A percentile compares a stretch with the other conserved stretches of the same genome.
These are phyloP conservation scores for Arthroderma sp. DNA, from an alignment of 2,329 filamentous ascomycete genomes.

Conservation along the genomic window DNA sequence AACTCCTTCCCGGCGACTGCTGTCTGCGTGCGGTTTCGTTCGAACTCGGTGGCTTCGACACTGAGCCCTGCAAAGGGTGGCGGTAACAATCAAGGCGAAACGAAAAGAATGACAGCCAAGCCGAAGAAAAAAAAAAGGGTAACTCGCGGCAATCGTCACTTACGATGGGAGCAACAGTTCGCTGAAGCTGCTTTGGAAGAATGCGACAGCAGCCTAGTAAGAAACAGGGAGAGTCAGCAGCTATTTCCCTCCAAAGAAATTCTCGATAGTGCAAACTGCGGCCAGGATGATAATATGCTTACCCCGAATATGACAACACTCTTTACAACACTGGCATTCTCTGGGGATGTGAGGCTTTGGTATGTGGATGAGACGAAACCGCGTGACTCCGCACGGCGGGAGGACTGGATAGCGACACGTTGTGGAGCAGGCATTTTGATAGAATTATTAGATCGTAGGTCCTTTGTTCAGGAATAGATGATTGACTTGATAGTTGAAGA, in stretches of 20 bases:
- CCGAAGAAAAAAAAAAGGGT: slow-evolving; percentile 11
- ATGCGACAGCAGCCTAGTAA: slow-evolving; percentile 48
- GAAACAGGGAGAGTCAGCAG: neutral
- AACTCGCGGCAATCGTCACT: slow-evolving; percentile 14
- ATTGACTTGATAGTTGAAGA: neutral
- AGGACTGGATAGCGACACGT: slow-evolving; percentile 39
- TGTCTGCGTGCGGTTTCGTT: no score
- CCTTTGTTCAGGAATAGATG: neutral
- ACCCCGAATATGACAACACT: slow-evolving; percentile 57
- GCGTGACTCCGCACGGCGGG: slow-evolving; percentile 31
- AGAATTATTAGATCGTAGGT: neutral
- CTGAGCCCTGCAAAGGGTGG: no score
- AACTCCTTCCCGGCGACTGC: no score
- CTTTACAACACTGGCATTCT: slow-evolving; percentile 56
- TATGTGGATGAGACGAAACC: slow-evolving; percentile 48
- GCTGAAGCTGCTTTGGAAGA: slow-evolving; percentile 54
- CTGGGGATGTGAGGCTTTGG: slow-evolving; percentile 49
- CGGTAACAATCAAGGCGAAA: no score
- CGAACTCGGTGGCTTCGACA: no score
- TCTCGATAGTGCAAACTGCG: slow-evolving; percentile 1
- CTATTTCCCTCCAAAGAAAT: slow-evolving; percentile 3
- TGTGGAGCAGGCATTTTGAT: slow-evolving; percentile 51
- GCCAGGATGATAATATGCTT: slow-evolving; percentile 23
- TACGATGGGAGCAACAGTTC: slow-evolving; percentile 53
- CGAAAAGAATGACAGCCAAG: no score